Base-by-base conservation (phyloP, 1,139 yeast genomes). In the Pichia sp. region DNA sequence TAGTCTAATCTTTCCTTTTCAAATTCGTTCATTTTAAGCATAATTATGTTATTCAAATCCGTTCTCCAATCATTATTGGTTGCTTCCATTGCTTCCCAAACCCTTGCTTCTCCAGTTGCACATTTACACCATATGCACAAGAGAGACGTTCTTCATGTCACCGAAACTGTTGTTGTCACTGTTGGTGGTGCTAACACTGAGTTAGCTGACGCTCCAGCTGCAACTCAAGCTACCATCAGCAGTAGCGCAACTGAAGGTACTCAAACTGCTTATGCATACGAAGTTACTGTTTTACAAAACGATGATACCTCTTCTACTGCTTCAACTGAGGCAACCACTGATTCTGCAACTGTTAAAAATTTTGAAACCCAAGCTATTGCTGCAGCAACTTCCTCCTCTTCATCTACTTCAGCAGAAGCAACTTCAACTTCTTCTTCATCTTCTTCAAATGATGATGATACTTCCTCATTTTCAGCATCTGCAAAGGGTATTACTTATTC, bases 401-500 rank as follows among this genome's bases (percentile, higher is more conserved):
- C 39, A 7, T 32, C 32, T 7, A 24, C 37, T 18, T 12, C 39
- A 29, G 32, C 39, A 11, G 41, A 29, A 8, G 39, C 39, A 24
- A 27, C 42, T 15, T 45, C 60, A 29, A 29, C 62, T 26, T 34
- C 54, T 20, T 49, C 67, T 26, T 34, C 54, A 18, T 49, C 67
- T 40, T 32, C 70, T 30, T 34, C 64, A 26, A 45, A 67, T 40
- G 44, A 7, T 15, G 35, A 35, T 20, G 15, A 12, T 6, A 13
- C 24, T 13, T 20, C 66, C 18, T 34, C 23, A 18, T 18, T 16
- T 47, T 55, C 64, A 52, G 63, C 70, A 42, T 62, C 71, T 45
- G 71, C 78, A 51, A 71, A 71, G 62, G 95, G 95, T 76, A 72
- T 87, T 60, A 79, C 92, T 58, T 87, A 87, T 77, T 76, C 94